Evolutionary conservation across 129 eudicot species (phyloP).

Genomic region (Rutidosis leptorrhynchoides): DNA sequence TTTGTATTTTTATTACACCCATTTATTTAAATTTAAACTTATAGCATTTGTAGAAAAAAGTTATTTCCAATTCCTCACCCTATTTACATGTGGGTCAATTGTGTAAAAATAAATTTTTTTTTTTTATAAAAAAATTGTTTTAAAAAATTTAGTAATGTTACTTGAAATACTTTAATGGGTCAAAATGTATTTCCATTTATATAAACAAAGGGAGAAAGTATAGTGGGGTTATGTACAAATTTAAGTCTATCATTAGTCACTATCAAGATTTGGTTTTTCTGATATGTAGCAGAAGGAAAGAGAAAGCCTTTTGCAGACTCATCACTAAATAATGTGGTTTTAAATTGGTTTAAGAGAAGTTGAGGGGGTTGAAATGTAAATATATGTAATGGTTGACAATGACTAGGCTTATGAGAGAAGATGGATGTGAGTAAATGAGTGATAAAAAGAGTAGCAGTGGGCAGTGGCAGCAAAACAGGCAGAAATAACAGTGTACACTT

Average conservation of each 20-base stretch:
- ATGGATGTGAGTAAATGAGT: conserved; percentile 40
- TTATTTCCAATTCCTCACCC: conserved; percentile 24
- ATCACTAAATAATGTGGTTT: conserved; percentile 19
- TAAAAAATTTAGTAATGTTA: too few relatives aligned
- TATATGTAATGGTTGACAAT: conserved; percentile 16
- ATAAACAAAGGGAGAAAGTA: conserved; percentile 25
- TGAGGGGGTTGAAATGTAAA: background rate
- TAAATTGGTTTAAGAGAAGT: background rate
- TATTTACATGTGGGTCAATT: conserved; percentile 28
- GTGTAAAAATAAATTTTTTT: background rate
- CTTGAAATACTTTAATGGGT: background rate
- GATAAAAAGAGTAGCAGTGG: conserved; percentile 21
- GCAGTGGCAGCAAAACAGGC: conserved; percentile 16
- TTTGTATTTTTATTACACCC: conserved; percentile 14
- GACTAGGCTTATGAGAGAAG: conserved; percentile 35
- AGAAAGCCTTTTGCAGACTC: conserved; percentile 35
- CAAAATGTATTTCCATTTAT: conserved; percentile 26
- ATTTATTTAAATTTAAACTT: conserved; percentile 18
- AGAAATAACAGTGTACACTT: conserved; percentile 29
- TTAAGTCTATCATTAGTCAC: conserved; percentile 39
- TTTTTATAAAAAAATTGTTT: too few relatives aligned
- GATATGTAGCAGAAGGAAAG: conserved; percentile 38
- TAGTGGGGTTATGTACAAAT: conserved; percentile 23
- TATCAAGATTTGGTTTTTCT: conserved; percentile 38
- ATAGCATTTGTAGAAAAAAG: conserved; percentile 29